phyloP scores from a whole-genome alignment of 352 stramenopile species.

The Pythium grandisporangium region DNA sequence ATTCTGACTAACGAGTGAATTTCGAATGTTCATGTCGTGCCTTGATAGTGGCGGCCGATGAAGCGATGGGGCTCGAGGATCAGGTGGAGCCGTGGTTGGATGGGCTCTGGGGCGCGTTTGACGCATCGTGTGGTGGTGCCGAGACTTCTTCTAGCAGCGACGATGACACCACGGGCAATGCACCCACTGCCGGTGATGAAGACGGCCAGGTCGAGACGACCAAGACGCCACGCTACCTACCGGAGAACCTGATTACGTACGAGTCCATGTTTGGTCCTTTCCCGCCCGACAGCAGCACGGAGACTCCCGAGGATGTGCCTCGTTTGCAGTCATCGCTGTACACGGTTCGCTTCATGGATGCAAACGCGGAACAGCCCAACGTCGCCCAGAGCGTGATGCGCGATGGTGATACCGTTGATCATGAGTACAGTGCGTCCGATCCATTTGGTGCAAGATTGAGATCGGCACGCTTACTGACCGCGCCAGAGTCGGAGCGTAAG shows the following conservation, averaged over 20 bases:
- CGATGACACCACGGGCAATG: background rate
- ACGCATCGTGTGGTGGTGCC: slow-evolving; percentile 19
- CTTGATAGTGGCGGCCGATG: slow-evolving; percentile 92
- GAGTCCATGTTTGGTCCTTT: slow-evolving; percentile 50
- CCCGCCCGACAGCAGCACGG: slow-evolving; percentile 15
- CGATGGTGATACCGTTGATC: slow-evolving; percentile 1
- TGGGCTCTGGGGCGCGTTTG: slow-evolving; percentile 40
- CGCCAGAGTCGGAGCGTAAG: slow-evolving; percentile 31
- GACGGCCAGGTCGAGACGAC: no score
- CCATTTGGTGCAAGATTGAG: slow-evolving; percentile 37
- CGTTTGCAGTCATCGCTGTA: slow-evolving; percentile 47
- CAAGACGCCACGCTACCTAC: slow-evolving; percentile 10
- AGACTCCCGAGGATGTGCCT: slow-evolving; percentile 34
- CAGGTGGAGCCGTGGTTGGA: slow-evolving; percentile 91
- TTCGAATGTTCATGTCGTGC: no score
- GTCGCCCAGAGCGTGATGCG: no score
- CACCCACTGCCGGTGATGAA: background rate
- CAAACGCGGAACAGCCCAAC: no score
- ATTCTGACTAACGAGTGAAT: no score
- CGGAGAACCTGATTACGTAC: slow-evolving; percentile 38
- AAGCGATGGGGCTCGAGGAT: slow-evolving; percentile 91
- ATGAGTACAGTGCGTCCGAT: slow-evolving; percentile 33
- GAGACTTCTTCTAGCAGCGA: slow-evolving; percentile 18
- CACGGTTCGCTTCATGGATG: slow-evolving; percentile 25
- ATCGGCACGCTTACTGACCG: slow-evolving; percentile 42